Evolutionary conservation across 163 green algal species (phyloP), one percentile per base, ranked within the genome.

Genomic region (Scenedesmus sp.): DNA sequence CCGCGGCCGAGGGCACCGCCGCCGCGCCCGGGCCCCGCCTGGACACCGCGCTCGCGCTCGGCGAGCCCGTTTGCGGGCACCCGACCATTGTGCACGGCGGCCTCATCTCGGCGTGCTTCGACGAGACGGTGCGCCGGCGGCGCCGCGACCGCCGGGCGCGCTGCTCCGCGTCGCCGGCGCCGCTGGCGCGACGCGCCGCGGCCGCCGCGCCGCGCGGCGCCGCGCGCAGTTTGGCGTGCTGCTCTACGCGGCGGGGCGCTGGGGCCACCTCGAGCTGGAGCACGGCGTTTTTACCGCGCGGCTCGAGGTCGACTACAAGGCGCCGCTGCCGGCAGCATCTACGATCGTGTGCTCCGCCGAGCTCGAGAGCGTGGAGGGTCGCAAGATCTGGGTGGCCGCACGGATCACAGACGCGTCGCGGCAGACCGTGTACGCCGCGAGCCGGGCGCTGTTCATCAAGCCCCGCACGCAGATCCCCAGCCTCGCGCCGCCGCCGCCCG

Each of bases 361-460:
- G 0, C 24, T 78, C 15, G 70, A 78, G 18, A 70, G 54, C 17
- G 9, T 56, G 31, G 57, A 78, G 34, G 70, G 70, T 1, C 56
- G 70, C 56, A 78, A 78, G 57, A 78, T 78, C 57, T 78, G 70
- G 70, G 57, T 78, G 18, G 31, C 28, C 4, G 70, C 70, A n/a
- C 4, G 36, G 13, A 31, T 78, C 7, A 78, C 70, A 15, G 70
- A 78, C 29, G 34, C 44, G 9, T 24, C 3, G 4, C 42, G 42
- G 44, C 24, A 78, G 20, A 47, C 26, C 11, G 70, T 78, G 42
- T 78, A 78, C 29, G 70, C 70, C 47, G 45, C 70, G 31, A 78
- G 70, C 70, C 58, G 70, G 42, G 70, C 70, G 14, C 29, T 78
- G 57, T 78, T 78, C 44, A 54, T 78, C 3, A 78, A 76, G 67